phyloP scores from a whole-genome alignment of 208 protist genomes.

The Novymonas esmeraldas region DNA sequence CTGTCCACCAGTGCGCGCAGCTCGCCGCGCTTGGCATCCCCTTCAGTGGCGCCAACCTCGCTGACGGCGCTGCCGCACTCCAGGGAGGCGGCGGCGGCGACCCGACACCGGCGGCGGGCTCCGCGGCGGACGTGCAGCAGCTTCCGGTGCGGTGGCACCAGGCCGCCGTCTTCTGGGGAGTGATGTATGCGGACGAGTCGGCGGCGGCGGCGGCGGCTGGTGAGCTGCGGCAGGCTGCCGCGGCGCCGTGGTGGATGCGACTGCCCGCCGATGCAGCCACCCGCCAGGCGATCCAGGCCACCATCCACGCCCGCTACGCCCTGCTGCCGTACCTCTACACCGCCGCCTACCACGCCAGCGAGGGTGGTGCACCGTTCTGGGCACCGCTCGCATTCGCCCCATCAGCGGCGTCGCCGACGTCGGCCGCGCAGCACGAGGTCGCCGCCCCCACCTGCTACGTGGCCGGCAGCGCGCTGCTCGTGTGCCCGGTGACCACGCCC shows the following conservation, averaged over 20 bases:
- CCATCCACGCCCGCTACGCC: constrained; percentile 74
- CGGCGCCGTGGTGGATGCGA: constrained; percentile 30
- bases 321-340: constrained; percentile 97
- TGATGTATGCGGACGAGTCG: constrained; percentile 95
- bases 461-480: constrained; percentile 30
- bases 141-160: constrained; percentile 97
- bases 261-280: constrained; percentile 7
- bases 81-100: neutral
- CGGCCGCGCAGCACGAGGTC: too few species aligned
- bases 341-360: constrained; percentile 68
- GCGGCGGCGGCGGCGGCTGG: constrained; percentile 59
- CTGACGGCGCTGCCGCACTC: neutral
- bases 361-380: constrained; percentile 77
- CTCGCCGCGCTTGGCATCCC: constrained; percentile 91
- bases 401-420: neutral
- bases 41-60: constrained; percentile 96
- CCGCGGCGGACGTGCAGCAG: constrained; percentile 51
- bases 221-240: neutral
- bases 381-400: constrained; percentile 86
- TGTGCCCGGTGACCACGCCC: constrained; percentile 33
- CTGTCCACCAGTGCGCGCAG: constrained; percentile 28
- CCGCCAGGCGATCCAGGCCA: constrained; percentile 11
- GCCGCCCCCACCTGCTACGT: constrained; percentile 19
- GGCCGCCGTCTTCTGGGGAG: constrained; percentile 85
- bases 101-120: too few species aligned